These are phyloP conservation scores for Babesia ovata DNA, from an alignment of 169 alveolate species.

Conservation along the genomic window DNA sequence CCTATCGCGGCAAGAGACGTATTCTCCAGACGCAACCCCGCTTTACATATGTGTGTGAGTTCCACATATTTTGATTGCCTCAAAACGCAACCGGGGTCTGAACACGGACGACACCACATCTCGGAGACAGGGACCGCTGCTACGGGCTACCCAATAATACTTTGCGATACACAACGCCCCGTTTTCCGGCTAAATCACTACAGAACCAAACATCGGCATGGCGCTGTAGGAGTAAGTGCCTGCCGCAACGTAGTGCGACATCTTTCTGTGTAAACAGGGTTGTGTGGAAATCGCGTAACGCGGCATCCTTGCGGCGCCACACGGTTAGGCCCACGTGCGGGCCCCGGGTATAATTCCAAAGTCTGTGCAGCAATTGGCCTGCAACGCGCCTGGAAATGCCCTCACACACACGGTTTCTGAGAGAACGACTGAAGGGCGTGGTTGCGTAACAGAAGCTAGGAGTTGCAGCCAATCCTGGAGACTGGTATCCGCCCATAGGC, in stretches of 20 bases:
- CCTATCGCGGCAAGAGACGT: slow-evolving; percentile 8
- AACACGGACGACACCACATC: slow-evolving; percentile 39
- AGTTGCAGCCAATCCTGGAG: neutral
- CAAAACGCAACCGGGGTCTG: neutral
- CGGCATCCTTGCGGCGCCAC: neutral
- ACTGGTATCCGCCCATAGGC: neutral
- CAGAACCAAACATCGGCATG: neutral
- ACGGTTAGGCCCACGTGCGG: slow-evolving; percentile 7
- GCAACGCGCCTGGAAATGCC: neutral
- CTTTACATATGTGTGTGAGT: neutral
- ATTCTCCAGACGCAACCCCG: neutral
- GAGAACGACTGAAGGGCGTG: neutral
- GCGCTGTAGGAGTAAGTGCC: slow-evolving; percentile 11
- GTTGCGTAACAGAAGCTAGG: neutral
- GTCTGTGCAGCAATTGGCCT: neutral
- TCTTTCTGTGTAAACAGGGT: neutral
- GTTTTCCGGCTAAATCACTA: neutral
- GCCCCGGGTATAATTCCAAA: slow-evolving; percentile 4
- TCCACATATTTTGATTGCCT: neutral
- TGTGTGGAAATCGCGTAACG: slow-evolving; percentile 2
- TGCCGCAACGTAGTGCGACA: neutral
- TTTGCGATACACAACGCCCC: neutral
- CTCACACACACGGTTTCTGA: slow-evolving; percentile 30
- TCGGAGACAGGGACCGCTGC: slow-evolving; percentile 29
- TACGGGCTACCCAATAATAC: slow-evolving; percentile 33